Conservation (phyloP, 2,329 filamentous ascomycete species). For the Hymenoscyphus albidus region DNA sequence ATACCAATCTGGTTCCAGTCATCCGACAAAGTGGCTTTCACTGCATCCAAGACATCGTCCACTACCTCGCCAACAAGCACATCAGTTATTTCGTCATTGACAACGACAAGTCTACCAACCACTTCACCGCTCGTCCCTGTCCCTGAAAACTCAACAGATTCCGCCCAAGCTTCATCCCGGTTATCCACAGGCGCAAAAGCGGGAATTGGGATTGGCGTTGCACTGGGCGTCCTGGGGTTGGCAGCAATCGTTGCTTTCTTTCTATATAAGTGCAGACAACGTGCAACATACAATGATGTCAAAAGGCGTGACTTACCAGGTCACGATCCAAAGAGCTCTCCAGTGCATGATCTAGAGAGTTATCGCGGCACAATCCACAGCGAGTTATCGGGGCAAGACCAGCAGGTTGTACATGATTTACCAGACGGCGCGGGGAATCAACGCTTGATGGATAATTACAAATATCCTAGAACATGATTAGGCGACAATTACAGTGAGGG, state of each 20-base stretch:
- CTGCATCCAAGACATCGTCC: neutral
- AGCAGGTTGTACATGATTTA: no score
- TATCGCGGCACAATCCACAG: no score
- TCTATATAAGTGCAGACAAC: neutral
- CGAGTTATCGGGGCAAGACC: neutral
- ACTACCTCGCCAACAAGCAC: neutral
- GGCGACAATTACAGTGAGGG: no score
- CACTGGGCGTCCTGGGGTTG: neutral
- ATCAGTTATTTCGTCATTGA: neutral
- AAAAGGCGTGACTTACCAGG: neutral
- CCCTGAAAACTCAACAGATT: neutral
- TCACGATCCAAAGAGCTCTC: neutral
- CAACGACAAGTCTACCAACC: neutral
- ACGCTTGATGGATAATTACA: no score
- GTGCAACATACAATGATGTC: neutral
- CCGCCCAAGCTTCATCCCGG: neutral
- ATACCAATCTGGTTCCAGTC: conserved; percentile 11
- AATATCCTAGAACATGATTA: no score
- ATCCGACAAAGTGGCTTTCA: conserved; percentile 5
- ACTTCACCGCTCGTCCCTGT: no score
- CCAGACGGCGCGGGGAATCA: no score
- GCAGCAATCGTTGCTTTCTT: neutral
- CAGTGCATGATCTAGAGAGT: no score
- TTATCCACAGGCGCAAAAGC: neutral
- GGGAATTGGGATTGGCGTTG: neutral